A percentile compares a stretch with the other conserved stretches of the same genome.
Conservation (phyloP, 2,329 filamentous ascomycete genomes). For the Zasmidium citrigriseum region DNA sequence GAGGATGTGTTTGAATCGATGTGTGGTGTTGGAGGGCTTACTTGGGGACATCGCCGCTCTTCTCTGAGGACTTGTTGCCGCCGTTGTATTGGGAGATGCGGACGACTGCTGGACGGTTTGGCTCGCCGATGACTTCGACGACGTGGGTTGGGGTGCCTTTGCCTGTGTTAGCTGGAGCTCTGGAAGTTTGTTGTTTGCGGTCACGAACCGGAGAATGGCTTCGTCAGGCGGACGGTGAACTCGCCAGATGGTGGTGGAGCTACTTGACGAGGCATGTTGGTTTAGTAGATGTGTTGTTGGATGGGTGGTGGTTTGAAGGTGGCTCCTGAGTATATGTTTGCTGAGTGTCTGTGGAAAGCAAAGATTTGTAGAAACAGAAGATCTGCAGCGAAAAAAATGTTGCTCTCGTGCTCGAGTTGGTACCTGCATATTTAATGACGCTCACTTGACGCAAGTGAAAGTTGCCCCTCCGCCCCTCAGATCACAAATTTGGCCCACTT, state of each 20-base stretch:
- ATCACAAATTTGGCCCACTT: too few relatives aligned
- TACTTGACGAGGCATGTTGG: slow-evolving; percentile 36
- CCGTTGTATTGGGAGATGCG: slow-evolving; percentile 35
- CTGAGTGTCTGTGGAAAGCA: not conserved
- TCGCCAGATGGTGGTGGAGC: slow-evolving; percentile 40
- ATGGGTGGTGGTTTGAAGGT: not conserved
- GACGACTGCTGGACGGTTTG: slow-evolving; percentile 41
- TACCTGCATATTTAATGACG: slow-evolving; percentile 2
- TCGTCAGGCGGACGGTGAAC: slow-evolving; percentile 34
- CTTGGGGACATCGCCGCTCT: slow-evolving; percentile 41
- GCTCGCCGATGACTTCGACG: slow-evolving; percentile 44
- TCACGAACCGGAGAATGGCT: slow-evolving; percentile 37
- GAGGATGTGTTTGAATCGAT: too few relatives aligned
- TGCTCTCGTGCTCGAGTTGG: not conserved
- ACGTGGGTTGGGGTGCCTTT: slow-evolving; percentile 35
- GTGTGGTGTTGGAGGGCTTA: slow-evolving; percentile 21
- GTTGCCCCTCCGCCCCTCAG: too few relatives aligned
- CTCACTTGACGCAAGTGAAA: not conserved
- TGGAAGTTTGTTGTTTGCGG: not conserved
- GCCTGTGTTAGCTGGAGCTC: not conserved
- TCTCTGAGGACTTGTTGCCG: slow-evolving; percentile 37
- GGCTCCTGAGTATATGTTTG: not conserved
- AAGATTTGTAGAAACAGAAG: not conserved
- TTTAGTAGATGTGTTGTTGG: not conserved
- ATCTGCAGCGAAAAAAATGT: not conserved